Base-by-base conservation (phyloP, 2,329 filamentous ascomycete species). In the Onygenales sp. region DNA sequence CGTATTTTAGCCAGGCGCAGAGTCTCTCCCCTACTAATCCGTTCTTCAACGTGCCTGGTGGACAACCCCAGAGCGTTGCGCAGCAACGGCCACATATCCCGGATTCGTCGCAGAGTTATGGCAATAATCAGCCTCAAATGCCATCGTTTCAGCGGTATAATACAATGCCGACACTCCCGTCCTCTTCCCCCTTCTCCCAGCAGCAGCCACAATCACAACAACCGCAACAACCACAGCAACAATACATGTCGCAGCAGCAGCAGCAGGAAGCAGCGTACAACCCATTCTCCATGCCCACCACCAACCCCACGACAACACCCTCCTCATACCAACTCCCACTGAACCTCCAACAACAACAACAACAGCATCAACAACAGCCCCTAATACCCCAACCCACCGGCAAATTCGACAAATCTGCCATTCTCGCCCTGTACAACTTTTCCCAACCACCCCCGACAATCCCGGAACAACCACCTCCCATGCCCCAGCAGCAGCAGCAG, bases 341-440 rank as follows among this genome's bases (percentile, higher is more conserved):
- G 9, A 56, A 56, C 10, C 52, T 50, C 11, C 45, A 52, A 42
- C 56, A 59, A 14, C 51, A 56, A 42, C 54, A 49, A 50, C 52
- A 50, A 31, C 51, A 54, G 38, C 51, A 55, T 31, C 58, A 60
- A 43, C 53, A 55, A 33, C 27, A 44, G 32, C 51, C 62, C 38
- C 61, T 72, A n/a, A 59, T 59, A 32, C 59, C 69, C 4, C 74
- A 75, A 58, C 65, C 66, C 43, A 74, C 72, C 3, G 68, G 70
- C 17, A 67, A 70, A 38, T 64, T 75, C 55, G 72, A 76, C 55
- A 77, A 75, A 58, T 69, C 66, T 39, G 72, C 69, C 50, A 76
- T 76, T 46, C 64, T 76, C 38, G 69, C 74, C 11, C 62, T 76
- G 10, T 76, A 75, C 58, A 75, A 71, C 52, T 66, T 75, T 51